Conservation (phyloP, 225 moss, liverwort and hornwort species). For the Climacium dendroides region DNA sequence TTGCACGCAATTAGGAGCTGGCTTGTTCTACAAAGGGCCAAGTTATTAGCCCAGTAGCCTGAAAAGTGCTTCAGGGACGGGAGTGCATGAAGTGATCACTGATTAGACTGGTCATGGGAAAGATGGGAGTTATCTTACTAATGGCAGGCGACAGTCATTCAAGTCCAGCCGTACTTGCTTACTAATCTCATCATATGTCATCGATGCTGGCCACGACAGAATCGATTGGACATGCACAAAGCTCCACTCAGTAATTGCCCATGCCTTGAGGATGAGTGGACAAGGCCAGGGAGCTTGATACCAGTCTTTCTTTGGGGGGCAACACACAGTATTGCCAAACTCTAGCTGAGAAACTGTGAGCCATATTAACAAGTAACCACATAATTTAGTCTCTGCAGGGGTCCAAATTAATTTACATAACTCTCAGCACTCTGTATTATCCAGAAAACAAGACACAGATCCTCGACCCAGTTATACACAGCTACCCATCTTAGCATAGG, state of each 20-base stretch:
- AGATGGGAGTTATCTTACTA: neutral
- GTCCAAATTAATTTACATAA: neutral
- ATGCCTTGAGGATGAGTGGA: neutral
- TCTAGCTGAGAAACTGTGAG: neutral
- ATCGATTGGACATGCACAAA: neutral
- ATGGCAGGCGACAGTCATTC: neutral
- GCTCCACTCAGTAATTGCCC: neutral
- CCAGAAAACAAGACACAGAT: neutral
- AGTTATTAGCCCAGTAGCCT: neutral
- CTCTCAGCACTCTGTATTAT: conserved; percentile 56
- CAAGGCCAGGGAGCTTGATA: neutral
- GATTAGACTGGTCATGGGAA: neutral
- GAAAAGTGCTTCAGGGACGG: too few species aligned
- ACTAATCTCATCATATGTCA: neutral
- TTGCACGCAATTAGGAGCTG: neutral
- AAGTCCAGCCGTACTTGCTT: neutral
- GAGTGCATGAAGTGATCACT: neutral
- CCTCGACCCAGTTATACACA: too few species aligned
- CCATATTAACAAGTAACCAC: neutral
- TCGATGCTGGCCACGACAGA: neutral
- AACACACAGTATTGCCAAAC: neutral
- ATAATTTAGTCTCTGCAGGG: neutral
- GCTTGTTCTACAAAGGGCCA: neutral
- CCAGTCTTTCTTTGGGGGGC: neutral
- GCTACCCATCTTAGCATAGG: too few species aligned